phyloP scores from a whole-genome alignment of 768 basidiomycete genomes.

The Mycena sanguinolenta region DNA sequence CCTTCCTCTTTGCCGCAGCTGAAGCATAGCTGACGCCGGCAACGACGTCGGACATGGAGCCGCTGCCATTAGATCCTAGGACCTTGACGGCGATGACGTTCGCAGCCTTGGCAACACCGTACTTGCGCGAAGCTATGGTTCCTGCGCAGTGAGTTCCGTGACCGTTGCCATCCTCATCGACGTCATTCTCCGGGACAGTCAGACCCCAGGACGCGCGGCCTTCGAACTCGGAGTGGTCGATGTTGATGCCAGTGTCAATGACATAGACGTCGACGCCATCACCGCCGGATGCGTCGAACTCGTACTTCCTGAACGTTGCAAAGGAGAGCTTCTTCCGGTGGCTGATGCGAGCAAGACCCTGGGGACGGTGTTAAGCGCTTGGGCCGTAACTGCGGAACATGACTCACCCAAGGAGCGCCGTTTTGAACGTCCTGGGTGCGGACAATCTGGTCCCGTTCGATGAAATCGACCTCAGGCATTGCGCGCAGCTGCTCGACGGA shows the following conservation, averaged over 20 bases:
- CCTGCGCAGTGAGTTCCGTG: conserved; percentile 97
- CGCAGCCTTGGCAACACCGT: conserved; percentile 96
- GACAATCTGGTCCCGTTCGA: conserved; percentile 97
- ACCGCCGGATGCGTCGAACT: conserved; percentile 79
- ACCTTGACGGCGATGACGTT: conserved; percentile 93
- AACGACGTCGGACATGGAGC: conserved; percentile 95
- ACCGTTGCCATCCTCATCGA: conserved; percentile 93
- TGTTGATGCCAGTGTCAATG: conserved; percentile 92
- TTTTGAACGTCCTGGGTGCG: conserved; percentile 77
- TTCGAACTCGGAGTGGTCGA: conserved; percentile 87
- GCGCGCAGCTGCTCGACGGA: conserved; percentile 83
- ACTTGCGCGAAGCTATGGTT: conserved; percentile 93
- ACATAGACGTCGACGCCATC: conserved; percentile 95
- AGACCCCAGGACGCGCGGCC: conserved; percentile 94
- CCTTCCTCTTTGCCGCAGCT: conserved; percentile 63
- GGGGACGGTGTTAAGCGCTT: neutral
- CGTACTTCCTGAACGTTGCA: conserved; percentile 87
- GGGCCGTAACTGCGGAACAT: neutral
- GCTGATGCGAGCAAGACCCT: conserved; percentile 97
- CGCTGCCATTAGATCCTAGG: conserved; percentile 93
- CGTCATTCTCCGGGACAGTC: conserved; percentile 88
- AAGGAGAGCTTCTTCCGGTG: conserved; percentile 85
- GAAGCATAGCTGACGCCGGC: conserved; percentile 89
- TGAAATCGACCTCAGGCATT: conserved; percentile 90
- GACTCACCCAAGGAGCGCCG: conserved; percentile 88